Conservation (phyloP, 1,284 basidiomycete genomes). For the Ustilago sp. region DNA sequence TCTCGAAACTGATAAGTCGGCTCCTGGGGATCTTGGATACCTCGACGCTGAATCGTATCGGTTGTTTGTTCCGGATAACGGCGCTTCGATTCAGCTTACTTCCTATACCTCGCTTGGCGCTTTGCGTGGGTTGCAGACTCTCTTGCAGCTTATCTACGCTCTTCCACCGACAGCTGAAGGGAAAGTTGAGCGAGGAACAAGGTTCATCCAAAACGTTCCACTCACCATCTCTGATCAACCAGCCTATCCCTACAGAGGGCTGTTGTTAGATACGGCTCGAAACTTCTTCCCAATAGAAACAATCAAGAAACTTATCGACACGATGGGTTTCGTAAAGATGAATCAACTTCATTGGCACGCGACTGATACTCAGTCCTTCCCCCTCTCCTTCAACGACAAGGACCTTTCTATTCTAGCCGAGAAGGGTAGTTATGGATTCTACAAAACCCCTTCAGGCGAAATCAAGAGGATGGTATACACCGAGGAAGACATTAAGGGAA, state of each 20-base stretch:
- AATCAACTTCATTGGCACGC: slow-evolving; percentile 82
- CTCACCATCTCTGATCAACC: slow-evolving; percentile 71
- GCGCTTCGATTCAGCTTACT: slow-evolving; percentile 75
- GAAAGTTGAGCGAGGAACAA: not conserved
- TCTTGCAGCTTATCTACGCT: slow-evolving; percentile 76
- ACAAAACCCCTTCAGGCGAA: slow-evolving; percentile 49
- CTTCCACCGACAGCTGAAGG: slow-evolving; percentile 67
- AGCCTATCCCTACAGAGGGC: slow-evolving; percentile 74
- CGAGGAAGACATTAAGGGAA: slow-evolving; percentile 75
- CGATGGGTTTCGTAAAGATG: slow-evolving; percentile 88
- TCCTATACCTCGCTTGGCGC: slow-evolving; percentile 82
- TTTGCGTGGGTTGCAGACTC: slow-evolving; percentile 83
- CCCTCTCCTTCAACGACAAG: slow-evolving; percentile 73
- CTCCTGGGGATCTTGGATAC: slow-evolving; percentile 30
- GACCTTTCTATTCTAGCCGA: slow-evolving; percentile 75
- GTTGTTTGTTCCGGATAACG: slow-evolving; percentile 76
- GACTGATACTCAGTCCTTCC: slow-evolving; percentile 76
- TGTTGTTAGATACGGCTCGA: slow-evolving; percentile 83
- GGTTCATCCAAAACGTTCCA: slow-evolving; percentile 72
- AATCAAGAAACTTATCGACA: slow-evolving; percentile 80
- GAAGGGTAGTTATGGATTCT: slow-evolving; percentile 78
- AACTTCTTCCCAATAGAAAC: slow-evolving; percentile 74
- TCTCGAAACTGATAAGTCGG: slow-evolving; percentile 24
- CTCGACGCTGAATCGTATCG: slow-evolving; percentile 75
- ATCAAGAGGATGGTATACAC: slow-evolving; percentile 73